Evolutionary conservation across 192 early-diverging fungal species (phyloP).

Genomic region (Coemansia sp.): DNA sequence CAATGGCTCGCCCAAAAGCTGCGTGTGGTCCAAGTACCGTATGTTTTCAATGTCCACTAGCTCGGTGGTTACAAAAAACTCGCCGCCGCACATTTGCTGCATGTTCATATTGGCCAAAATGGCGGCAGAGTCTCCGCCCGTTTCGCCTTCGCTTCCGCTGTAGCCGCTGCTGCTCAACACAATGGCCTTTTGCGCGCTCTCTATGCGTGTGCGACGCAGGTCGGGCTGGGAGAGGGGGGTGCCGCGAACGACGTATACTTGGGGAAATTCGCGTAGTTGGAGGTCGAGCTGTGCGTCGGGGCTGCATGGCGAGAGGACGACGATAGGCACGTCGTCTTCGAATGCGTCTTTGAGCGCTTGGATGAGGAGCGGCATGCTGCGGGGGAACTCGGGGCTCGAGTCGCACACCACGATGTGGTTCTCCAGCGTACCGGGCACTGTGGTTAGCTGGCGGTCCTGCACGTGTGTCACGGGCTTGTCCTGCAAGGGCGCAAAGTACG

Average conservation of each 20-base stretch:
- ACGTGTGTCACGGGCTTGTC: background rate
- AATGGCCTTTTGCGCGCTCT: constrained; percentile 40
- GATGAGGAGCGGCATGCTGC: constrained; percentile 46
- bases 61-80: constrained; percentile 48
- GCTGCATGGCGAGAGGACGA: constrained; percentile 31
- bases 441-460: constrained; percentile 5
- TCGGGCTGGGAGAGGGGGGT: constrained; percentile 42
- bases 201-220: constrained; percentile 35
- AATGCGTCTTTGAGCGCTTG: constrained; percentile 44
- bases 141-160: background rate
- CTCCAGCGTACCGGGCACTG: constrained; percentile 12
- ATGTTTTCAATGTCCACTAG: constrained; percentile 41
- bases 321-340: constrained; percentile 33
- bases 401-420: constrained; percentile 51
- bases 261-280: constrained; percentile 18
- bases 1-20: constrained; percentile 41
- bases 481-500: constrained; percentile 30
- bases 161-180: constrained; percentile 30
- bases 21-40: constrained; percentile 46
- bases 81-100: constrained; percentile 27
- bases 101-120: constrained; percentile 53
- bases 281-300: constrained; percentile 12
- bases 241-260: constrained; percentile 46
- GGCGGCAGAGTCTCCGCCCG: constrained; percentile 31
- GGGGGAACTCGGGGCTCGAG: constrained; percentile 39